phyloP scores from a whole-genome alignment of 148 eudicot species.

The Amaranthus palmeri region DNA sequence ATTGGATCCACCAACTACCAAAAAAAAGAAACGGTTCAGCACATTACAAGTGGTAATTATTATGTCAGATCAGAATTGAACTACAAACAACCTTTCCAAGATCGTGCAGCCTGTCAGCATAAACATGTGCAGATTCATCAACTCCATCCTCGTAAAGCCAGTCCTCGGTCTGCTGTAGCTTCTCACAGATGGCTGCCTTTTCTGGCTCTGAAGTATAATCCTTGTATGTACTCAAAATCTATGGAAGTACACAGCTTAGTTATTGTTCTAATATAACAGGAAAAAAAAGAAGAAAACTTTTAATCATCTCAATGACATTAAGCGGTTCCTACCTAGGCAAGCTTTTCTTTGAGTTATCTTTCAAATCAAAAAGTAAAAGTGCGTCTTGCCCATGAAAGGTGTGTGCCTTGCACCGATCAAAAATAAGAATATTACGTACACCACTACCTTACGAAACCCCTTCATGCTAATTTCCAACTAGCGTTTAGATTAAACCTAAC shows the following conservation, averaged over 20 bases:
- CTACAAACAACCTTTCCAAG: conserved; percentile 52
- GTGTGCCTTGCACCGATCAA: too few species aligned
- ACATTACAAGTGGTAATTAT: conserved; percentile 2
- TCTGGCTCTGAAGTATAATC: conserved; percentile 67
- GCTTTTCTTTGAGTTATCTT: too few species aligned
- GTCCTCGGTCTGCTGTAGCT: conserved; percentile 73
- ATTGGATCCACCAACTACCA: conserved; percentile 76
- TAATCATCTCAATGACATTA: too few species aligned
- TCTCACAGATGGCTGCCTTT: conserved; percentile 54
- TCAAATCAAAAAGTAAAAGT: too few species aligned
- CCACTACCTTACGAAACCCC: too few species aligned
- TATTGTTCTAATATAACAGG: neutral
- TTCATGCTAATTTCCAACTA: too few species aligned
- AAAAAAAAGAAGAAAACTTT: neutral
- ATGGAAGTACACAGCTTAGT: conserved; percentile 33
- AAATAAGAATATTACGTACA: too few species aligned
- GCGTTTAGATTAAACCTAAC: too few species aligned
- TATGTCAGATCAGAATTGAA: neutral
- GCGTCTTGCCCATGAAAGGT: too few species aligned
- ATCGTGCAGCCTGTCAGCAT: conserved; percentile 53
- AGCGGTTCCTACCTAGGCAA: too few species aligned
- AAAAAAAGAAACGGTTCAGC: conserved; percentile 14
- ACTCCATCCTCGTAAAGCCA: conserved; percentile 98
- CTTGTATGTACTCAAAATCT: conserved; percentile 66
- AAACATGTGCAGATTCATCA: conserved; percentile 74